Base-by-base conservation (phyloP, 768 basidiomycete species). In the Psilocybe azurescens region DNA sequence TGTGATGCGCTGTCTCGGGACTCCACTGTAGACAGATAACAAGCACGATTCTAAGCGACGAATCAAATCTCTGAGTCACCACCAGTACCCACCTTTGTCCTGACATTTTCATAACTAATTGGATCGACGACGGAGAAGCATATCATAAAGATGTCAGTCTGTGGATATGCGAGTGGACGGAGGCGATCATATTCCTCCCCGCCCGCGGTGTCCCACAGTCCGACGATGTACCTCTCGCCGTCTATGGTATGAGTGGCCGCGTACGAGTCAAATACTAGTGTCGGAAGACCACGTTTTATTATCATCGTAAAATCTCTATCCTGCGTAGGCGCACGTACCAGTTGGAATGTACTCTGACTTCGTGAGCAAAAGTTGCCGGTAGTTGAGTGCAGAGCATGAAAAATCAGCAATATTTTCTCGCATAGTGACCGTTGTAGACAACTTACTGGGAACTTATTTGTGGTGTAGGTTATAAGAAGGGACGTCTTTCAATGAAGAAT, bases 91-190 rank as follows among this genome's bases (percentile, higher is more conserved):
- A 60, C 59, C 41, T 60, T 47, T 5, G 44, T 54, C 30, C 52
- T 46, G 11, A 55, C 47, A 24, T 54, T 30, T 33, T 60, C 52
- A 33, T 48, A 60, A 30, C 59, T 60, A 7, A 11, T 10, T 28
- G 44, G 59, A 28, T 54, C 52, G 18, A 60, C 30, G 24, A 60
- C 20, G 5, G 53, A 60, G 32, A 60, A 60, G 16, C 59, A 60
- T 1, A 60, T 47, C 8, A 60, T 14, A n/a, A 54, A 60, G 47
- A 60, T 46, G 18, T 55, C 47, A 10, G 59, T 60, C 9, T 60
- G 30, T 11, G 59, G 59, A 20, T 55, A 60, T 20, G 46, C 24
- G 3, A 60, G 30, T 11, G 59, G 59, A 1, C 53, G 53, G 38
- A 60, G 53, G 46, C 53, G 59, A 14, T 60, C 46, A 13, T 54